Evolutionary conservation across 345 rosid genomes (phyloP), one percentile per base, ranked within the genome.

Genomic region (Boechera retrofracta): DNA sequence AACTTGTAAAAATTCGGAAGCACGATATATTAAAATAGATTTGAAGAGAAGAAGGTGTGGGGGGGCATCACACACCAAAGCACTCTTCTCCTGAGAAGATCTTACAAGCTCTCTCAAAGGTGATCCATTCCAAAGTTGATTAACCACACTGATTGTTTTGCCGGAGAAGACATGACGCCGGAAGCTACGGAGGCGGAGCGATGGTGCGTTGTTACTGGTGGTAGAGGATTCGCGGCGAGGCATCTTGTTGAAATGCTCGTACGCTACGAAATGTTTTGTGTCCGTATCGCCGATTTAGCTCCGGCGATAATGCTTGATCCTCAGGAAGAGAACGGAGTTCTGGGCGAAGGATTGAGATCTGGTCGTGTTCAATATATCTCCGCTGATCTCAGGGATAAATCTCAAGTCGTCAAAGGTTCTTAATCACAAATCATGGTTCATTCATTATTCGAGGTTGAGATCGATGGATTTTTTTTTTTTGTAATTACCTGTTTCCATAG

Each of bases 121-220:
- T 12, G 3, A 35, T 35, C 7, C 1, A 28, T 2, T 39, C 21
- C 49, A 61, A 24, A 10, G 32, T 9, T 13, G 0, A 60, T 2
- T 60, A 9, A 35, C 64, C 1, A 15, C 3, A 18, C 47, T 38
- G 3, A 61, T 61, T 61, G 47, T 1, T 39, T 54, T 24, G 5
- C 39, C 64, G 74, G 64, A 24, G 64, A 52, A 67, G 67, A 51
- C 36, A 83, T 86, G 87, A 33, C 77, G 72, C 49, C 29, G 59
- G 77, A 57, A 39, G 61, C 64, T 60, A 80, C 74, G 11, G 78
- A 24, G 75, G 84, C 64, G 79, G 89, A 82, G 82, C 83, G 83
- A 36, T 89, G 96, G 94, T 92, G 97, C 67, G 85, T 88, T 42
- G 97, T 95, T 59, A 95, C 98, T 0, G 99, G 98, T 0, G 99